Conservation (phyloP, 1,284 basidiomycete species). For the Quambalaria eucalypti region DNA sequence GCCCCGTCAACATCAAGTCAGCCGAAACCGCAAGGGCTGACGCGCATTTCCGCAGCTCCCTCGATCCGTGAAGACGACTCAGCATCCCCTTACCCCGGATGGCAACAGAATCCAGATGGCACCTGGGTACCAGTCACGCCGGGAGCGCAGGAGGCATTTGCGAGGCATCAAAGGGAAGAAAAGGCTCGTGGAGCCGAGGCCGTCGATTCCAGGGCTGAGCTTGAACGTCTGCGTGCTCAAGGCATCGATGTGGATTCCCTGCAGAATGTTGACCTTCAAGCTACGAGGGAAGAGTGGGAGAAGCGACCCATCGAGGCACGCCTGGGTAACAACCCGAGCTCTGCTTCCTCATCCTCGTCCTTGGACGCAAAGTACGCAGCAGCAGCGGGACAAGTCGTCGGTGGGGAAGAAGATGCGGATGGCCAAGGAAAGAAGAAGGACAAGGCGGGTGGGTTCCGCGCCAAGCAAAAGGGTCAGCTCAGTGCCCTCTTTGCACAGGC, state of each 20-base stretch:
- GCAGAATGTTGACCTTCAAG: neutral
- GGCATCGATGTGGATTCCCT: conserved; percentile 1
- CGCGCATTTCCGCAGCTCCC: conserved; percentile 27
- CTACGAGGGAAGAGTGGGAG: neutral
- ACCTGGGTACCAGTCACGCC: conserved; percentile 43
- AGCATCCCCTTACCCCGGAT: conserved; percentile 28
- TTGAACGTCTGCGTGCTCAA: neutral
- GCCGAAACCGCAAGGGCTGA: too few species aligned
- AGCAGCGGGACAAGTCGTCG: conserved; percentile 7
- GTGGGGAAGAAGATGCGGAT: conserved; percentile 5
- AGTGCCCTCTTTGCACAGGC: conserved; percentile 33
- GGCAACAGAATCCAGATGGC: conserved; percentile 42
- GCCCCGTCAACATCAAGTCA: neutral
- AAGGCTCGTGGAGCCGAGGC: too few species aligned
- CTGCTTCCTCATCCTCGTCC: conserved; percentile 1
- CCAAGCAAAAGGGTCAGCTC: conserved; percentile 33
- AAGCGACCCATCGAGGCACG: neutral
- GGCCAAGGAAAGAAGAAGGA: conserved; percentile 19
- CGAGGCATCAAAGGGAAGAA: neutral
- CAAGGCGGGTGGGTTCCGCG: conserved; percentile 9
- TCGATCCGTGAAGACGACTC: conserved; percentile 15
- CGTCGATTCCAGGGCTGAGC: too few species aligned
- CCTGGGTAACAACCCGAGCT: too few species aligned
- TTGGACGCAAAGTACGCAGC: conserved; percentile 28
- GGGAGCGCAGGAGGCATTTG: conserved; percentile 33